Evolutionary conservation across 139 green algal genomes (phyloP).

Genomic region (Pleodorina starrii): DNA sequence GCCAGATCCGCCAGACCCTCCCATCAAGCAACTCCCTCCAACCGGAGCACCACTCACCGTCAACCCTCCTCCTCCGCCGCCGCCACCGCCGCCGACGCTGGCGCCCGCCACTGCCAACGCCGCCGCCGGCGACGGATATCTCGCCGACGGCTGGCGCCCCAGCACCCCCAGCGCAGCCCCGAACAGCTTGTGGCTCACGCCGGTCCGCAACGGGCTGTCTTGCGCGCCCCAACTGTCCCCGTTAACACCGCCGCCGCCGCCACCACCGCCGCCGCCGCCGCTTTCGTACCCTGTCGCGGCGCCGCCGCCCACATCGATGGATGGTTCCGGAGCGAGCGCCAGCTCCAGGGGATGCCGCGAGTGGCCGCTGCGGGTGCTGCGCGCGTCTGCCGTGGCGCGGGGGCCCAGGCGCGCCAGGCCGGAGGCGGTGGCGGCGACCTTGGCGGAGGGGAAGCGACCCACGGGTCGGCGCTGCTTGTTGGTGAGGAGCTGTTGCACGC

Average conservation of each 20-base stretch:
- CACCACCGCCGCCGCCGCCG: not conserved
- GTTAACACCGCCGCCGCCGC: not conserved
- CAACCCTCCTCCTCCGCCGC: not conserved
- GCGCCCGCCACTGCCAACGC: not conserved
- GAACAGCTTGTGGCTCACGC: not conserved
- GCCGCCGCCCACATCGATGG: not conserved
- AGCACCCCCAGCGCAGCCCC: not conserved
- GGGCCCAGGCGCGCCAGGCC: not conserved
- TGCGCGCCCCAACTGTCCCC: not conserved
- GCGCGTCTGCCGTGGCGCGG: not conserved
- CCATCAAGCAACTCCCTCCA: too few relatives aligned
- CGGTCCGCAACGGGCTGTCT: not conserved
- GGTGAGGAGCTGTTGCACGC: not conserved
- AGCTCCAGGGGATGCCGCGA: slow-evolving; percentile 11
- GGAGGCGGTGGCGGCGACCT: not conserved
- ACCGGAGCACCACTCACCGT: not conserved
- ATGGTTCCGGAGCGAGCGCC: not conserved
- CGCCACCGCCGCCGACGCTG: not conserved
- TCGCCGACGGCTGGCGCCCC: not conserved
- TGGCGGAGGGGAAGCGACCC: not conserved
- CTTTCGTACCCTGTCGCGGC: not conserved
- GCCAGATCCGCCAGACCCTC: not conserved
- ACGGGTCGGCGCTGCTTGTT: not conserved
- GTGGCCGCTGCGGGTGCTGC: not conserved
- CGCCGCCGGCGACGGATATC: too few relatives aligned